Percentiles rank a stretch among this genome's conserved stretches.
Conservation (phyloP, 2,329 filamentous ascomycete species). For the Phaeosphaeriaceae sp. region DNA sequence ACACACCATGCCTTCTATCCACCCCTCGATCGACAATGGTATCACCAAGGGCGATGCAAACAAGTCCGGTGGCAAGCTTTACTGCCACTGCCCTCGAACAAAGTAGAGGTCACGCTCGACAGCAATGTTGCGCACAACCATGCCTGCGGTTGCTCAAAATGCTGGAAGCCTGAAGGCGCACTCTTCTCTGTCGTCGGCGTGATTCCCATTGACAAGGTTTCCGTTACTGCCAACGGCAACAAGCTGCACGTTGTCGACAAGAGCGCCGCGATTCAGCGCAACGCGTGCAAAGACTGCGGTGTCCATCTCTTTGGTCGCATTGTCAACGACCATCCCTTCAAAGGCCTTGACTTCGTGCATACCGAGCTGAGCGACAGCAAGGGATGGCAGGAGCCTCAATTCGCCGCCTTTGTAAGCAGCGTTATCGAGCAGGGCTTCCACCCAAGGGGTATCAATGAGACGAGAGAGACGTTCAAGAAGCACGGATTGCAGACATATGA, state of each 20-base stretch:
- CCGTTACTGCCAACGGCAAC: constrained; percentile 62
- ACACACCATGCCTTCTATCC: constrained; percentile 55
- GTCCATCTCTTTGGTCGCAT: constrained; percentile 73
- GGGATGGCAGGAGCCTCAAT: constrained; percentile 76
- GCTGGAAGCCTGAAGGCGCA: constrained; percentile 70
- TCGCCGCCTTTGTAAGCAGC: constrained; percentile 70
- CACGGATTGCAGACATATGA: constrained; percentile 69
- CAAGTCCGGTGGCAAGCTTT: constrained; percentile 66
- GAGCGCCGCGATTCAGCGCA: constrained; percentile 63
- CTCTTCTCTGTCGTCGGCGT: constrained; percentile 71
- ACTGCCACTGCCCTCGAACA: constrained; percentile 65
- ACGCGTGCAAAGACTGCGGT: constrained; percentile 49
- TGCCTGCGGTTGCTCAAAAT: constrained; percentile 74
- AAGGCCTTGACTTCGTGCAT: constrained; percentile 73
- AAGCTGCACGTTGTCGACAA: constrained; percentile 65
- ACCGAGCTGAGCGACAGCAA: constrained; percentile 64
- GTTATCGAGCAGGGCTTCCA: constrained; percentile 72
- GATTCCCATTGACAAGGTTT: constrained; percentile 61
- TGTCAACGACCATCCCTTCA: constrained; percentile 68
- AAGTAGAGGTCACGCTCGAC: constrained; percentile 64
- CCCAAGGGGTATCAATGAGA: constrained; percentile 60
- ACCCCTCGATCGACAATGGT: constrained; percentile 69
- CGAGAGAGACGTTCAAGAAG: constrained; percentile 60
- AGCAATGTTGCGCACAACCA: constrained; percentile 72
- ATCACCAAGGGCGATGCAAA: constrained; percentile 61